A percentile compares a stretch with the other conserved stretches of the same genome.
Conservation (phyloP, 2,329 filamentous ascomycete species). For the Talaromyces rugulosus region DNA sequence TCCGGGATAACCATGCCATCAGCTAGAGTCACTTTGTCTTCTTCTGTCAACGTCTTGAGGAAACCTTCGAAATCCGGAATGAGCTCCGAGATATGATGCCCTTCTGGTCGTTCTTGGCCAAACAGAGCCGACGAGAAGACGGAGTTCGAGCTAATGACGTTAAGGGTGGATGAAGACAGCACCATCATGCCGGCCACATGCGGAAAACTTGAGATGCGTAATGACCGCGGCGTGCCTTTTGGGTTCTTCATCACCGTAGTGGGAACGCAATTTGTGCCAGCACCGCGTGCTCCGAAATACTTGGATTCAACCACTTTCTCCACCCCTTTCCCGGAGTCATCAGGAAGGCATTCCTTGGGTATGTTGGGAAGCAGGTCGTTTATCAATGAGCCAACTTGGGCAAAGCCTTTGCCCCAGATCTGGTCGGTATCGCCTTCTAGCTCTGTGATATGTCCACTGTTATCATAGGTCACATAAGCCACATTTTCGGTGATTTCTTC, state of each 20-base stretch:
- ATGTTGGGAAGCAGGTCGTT: slow-evolving; percentile 75
- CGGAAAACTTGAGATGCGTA: slow-evolving; percentile 89
- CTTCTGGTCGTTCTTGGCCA: slow-evolving; percentile 78
- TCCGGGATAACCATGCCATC: slow-evolving; percentile 98
- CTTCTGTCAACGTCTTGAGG: slow-evolving; percentile 73
- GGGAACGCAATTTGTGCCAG: slow-evolving; percentile 74
- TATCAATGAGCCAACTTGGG: slow-evolving; percentile 67
- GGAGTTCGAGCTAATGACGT: slow-evolving; percentile 87
- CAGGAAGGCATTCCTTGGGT: slow-evolving; percentile 65
- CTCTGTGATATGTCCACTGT: slow-evolving; percentile 67
- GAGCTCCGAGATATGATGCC: slow-evolving; percentile 71
- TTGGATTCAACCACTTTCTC: slow-evolving; percentile 66
- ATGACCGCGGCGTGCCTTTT: slow-evolving; percentile 55
- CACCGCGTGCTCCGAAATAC: slow-evolving; percentile 81
- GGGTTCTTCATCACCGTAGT: slow-evolving; percentile 72
- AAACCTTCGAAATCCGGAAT: slow-evolving; percentile 86
- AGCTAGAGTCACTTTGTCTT: slow-evolving; percentile 75
- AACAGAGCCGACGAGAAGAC: slow-evolving; percentile 92
- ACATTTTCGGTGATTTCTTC: slow-evolving; percentile 97
- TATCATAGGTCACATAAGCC: slow-evolving; percentile 70
- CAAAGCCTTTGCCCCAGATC: slow-evolving; percentile 75
- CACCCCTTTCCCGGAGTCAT: slow-evolving; percentile 70
- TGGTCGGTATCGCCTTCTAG: slow-evolving; percentile 71
- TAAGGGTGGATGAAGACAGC: slow-evolving; percentile 70
- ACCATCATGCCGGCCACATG: slow-evolving; percentile 98